phyloP scores from a whole-genome alignment of 352 stramenopile species.

The Hyphochytrium catenoides region DNA sequence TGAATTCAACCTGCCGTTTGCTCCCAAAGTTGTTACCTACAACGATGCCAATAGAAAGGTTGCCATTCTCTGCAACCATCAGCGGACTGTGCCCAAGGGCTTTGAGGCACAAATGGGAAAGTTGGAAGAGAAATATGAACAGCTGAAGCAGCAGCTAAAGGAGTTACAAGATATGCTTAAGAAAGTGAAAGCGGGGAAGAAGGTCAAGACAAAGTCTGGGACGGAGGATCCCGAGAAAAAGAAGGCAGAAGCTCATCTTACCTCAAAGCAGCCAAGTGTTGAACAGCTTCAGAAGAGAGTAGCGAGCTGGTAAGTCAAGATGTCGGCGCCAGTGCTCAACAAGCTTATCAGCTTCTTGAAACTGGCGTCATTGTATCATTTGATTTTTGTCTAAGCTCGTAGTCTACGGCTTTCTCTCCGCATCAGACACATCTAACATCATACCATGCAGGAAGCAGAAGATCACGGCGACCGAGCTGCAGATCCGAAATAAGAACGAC shows the following conservation, averaged over 20 bases:
- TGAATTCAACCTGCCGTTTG: conserved; percentile 30
- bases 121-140: conserved; percentile 70
- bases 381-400: too few species aligned
- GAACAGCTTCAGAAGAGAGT: conserved; percentile 87
- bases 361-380: too few species aligned
- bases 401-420: too few species aligned
- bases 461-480: conserved; percentile 61
- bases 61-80: conserved; percentile 99
- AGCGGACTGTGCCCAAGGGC: conserved; percentile 91
- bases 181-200: conserved; percentile 33
- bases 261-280: conserved; percentile 60
- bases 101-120: conserved; percentile 83
- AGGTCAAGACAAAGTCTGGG: conserved; percentile 45
- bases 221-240: conserved; percentile 56
- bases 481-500: conserved; percentile 93
- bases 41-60: conserved; percentile 99
- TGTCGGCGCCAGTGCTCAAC: neutral
- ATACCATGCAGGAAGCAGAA: conserved; percentile 87
- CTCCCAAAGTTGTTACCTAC: conserved; percentile 89
- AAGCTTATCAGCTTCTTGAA: too few species aligned
- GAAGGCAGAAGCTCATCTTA: conserved; percentile 80
- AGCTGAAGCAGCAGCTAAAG: conserved; percentile 81
- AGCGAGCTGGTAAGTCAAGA: conserved; percentile 28
- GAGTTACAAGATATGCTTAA: conserved; percentile 78
- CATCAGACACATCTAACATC: too few species aligned